These are phyloP conservation scores for Pseudotulostoma volvatum DNA, from an alignment of 495 filamentous ascomycete species.

Conservation along the genomic window DNA sequence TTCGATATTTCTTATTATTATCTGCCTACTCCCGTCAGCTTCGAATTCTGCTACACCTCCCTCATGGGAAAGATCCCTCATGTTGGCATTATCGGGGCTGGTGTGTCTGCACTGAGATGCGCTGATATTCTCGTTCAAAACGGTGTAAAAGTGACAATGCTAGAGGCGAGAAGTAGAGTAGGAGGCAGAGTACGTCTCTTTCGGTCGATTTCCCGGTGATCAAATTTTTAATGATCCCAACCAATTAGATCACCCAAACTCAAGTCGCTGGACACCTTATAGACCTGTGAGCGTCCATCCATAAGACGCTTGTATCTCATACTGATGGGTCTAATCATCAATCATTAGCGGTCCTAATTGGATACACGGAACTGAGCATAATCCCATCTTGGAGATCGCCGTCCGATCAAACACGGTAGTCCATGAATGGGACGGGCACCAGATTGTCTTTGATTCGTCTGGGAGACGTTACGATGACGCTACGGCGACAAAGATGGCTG, in stretches of 20 bases:
- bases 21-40: too few relatives aligned
- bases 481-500: constrained; percentile 36
- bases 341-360: constrained; percentile 66
- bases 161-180: constrained; percentile 70
- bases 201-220: neutral
- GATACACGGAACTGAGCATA: constrained; percentile 79
- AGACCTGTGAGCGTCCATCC: constrained; percentile 25
- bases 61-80: constrained; percentile 26
- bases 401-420: constrained; percentile 44
- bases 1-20: too few relatives aligned
- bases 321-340: constrained; percentile 4
- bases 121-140: constrained; percentile 65
- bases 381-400: constrained; percentile 71
- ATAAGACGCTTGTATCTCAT: constrained; percentile 2
- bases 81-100: constrained; percentile 71
- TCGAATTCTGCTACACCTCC: too few relatives aligned
- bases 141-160: constrained; percentile 66
- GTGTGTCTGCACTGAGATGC: constrained; percentile 72
- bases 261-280: constrained; percentile 24
- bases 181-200: constrained; percentile 62
- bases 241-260: constrained; percentile 24
- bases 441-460: constrained; percentile 43
- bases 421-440: constrained; percentile 36
- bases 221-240: too few relatives aligned
- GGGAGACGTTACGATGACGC: constrained; percentile 40